phyloP scores from a whole-genome alignment of 139 green algal genomes.

The Auxenochlorella pyrenoidosa region DNA sequence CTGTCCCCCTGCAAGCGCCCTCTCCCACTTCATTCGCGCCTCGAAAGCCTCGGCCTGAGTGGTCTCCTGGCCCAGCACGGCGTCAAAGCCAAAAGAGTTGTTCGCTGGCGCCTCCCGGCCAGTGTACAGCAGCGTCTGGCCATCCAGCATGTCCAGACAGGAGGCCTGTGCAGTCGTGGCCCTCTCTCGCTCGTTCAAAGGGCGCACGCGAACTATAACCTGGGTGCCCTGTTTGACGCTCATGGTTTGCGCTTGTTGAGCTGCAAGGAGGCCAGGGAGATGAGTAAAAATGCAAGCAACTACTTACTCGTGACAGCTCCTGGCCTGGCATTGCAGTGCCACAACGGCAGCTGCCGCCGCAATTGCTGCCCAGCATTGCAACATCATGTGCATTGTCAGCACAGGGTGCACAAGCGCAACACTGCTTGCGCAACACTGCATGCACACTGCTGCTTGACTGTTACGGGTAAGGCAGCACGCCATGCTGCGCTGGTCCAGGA shows the following conservation, averaged over 20 bases:
- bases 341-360: background rate
- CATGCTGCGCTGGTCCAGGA: too few relatives aligned
- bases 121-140: background rate
- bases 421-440: too few relatives aligned
- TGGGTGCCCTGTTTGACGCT: background rate
- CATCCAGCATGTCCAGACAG: background rate
- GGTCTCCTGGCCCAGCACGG: constrained; percentile 35
- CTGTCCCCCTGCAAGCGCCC: background rate
- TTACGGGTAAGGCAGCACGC: too few relatives aligned
- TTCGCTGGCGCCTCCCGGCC: constrained; percentile 1
- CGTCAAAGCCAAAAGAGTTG: constrained; percentile 63
- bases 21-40: background rate
- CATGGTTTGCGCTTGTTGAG: background rate
- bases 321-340: too few relatives aligned
- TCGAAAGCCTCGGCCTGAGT: constrained; percentile 57
- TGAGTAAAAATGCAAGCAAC: too few relatives aligned
- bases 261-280: background rate
- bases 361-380: background rate
- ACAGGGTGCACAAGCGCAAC: too few relatives aligned
- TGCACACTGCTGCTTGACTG: too few relatives aligned
- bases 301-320: too few relatives aligned
- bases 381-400: too few relatives aligned
- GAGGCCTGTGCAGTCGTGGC: background rate
- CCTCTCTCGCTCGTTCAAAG: constrained; percentile 5
- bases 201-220: constrained; percentile 14